Base-by-base conservation (phyloP, 441 rosid genomes). In the Adansonia madagascariensis region DNA sequence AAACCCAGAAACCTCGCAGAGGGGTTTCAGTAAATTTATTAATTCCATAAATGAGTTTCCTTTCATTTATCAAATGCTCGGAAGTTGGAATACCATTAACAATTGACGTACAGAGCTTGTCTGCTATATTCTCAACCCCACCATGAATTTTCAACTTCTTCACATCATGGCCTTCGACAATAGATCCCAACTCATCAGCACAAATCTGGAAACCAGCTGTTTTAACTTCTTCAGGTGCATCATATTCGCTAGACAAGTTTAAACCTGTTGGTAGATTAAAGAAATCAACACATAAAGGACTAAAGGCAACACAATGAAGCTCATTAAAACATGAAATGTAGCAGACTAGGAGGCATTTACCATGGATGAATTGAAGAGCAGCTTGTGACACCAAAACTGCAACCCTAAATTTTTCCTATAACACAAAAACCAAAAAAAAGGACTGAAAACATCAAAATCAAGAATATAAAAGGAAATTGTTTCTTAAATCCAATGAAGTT, bases 361-460 rank as follows among this genome's bases (percentile, higher is more conserved):
- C 85, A 53, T 87, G 87, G 47, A 94, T 87, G 73, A 94, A 96
- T 68, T 91, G 97, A 84, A 96, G 89, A 17, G 98, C 98, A 81
- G 97, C 98, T 86, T 91, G 95, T 15, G 98, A 94, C 78, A 94
- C 99, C 85, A 96, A 78, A 47, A 96, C 89, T 10, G 98, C 97
- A 77, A 96, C 88, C 79, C 92, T 74, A 22, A 76, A 67, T 69
- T 76, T 76, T 41, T 76, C 79, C 79, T 76, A 46, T 24, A 39
- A 35, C 44, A 56, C 0, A 41, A 39, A 50, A 43, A 43, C 8
- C 20, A 1, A 76, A 57, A 55, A 57, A 60, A 63, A 60, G 27
- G 43, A 71, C 27, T 46, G 24, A 76, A 27, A 27, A 44, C 20
- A 44, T 67, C 67, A 66, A 56, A 66, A 22, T 67, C 39, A 67